A percentile compares a stretch with the other conserved stretches of the same genome.
These are phyloP conservation scores for Pisolithus thermaeus DNA, from an alignment of 1,284 basidiomycete species.

Conservation along the genomic window DNA sequence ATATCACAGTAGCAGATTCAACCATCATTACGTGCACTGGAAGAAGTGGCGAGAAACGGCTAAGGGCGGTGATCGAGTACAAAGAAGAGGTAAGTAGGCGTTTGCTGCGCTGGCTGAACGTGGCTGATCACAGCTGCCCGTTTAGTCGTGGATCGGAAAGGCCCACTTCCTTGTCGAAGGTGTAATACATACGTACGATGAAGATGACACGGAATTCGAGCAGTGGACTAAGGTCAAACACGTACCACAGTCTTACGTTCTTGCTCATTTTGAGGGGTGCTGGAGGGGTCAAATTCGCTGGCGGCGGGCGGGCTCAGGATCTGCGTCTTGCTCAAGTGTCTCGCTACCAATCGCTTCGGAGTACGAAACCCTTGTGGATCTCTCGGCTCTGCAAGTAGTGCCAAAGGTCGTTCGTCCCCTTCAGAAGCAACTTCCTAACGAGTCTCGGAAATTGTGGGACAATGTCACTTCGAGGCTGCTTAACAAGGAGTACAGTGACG, in stretches of 20 bases:
- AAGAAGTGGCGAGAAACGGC: conserved; percentile 52
- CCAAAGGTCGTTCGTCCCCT: conserved; percentile 85
- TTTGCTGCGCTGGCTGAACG: neutral
- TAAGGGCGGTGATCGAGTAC: conserved; percentile 87
- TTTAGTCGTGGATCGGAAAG: conserved; percentile 85
- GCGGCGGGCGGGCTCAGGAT: conserved; percentile 59
- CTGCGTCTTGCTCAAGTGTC: conserved; percentile 37
- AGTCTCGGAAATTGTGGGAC: conserved; percentile 89
- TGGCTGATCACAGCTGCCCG: neutral
- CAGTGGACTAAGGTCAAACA: conserved; percentile 89
- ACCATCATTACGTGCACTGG: conserved; percentile 81
- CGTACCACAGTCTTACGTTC: conserved; percentile 73
- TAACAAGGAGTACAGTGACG: conserved; percentile 84
- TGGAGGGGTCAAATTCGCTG: conserved; percentile 86
- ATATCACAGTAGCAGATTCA: conserved; percentile 80
- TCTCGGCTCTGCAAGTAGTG: conserved; percentile 69
- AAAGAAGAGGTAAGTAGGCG: conserved; percentile 79
- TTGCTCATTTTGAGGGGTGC: conserved; percentile 82
- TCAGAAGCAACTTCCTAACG: conserved; percentile 70
- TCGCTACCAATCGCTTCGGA: conserved; percentile 43
- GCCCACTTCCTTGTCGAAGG: conserved; percentile 88
- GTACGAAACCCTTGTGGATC: conserved; percentile 69
- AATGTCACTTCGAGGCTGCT: conserved; percentile 74
- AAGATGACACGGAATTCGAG: conserved; percentile 54
- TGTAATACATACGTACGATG: conserved; percentile 78